Percentiles rank a stretch among this genome's conserved stretches.
Evolutionary conservation across 2,329 filamentous ascomycete species (phyloP).

Genomic region (Aspergillus pseudoglaucus): DNA sequence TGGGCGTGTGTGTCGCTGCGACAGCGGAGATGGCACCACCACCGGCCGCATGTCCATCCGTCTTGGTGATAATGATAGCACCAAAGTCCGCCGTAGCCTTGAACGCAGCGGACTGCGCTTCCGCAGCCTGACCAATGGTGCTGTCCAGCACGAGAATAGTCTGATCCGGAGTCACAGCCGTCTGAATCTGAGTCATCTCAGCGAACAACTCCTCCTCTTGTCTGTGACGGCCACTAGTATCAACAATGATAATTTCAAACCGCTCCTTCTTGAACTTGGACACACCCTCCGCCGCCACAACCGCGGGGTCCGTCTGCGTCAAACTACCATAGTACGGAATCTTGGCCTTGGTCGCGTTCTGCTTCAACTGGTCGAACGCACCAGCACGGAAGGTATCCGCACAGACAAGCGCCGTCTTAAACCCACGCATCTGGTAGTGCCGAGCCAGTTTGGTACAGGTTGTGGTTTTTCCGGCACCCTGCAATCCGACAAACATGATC

Average conservation of each 20-base stretch:
- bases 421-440: slow-evolving; percentile 89
- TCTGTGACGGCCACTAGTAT: slow-evolving; percentile 89
- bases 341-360: slow-evolving; percentile 98
- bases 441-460: slow-evolving; percentile 95
- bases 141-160: slow-evolving; percentile 98
- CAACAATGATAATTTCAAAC: slow-evolving; percentile 97
- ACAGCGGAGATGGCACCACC: slow-evolving; percentile 97
- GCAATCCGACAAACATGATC: slow-evolving; percentile 98
- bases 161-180: slow-evolving; percentile 83
- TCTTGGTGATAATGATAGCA: slow-evolving; percentile 98
- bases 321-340: slow-evolving; percentile 97
- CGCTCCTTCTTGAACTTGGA: slow-evolving; percentile 98
- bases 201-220: slow-evolving; percentile 93
- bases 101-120: slow-evolving; percentile 91
- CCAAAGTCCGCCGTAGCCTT: slow-evolving; percentile 96
- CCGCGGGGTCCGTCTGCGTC: slow-evolving; percentile 90
- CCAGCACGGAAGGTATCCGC: slow-evolving; percentile 97
- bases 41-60: slow-evolving; percentile 88
- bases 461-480: slow-evolving; percentile 96
- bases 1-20: slow-evolving; percentile 90
- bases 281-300: slow-evolving; percentile 90
- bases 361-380: slow-evolving; percentile 96
- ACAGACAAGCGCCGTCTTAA: slow-evolving; percentile 89
- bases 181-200: slow-evolving; percentile 96
- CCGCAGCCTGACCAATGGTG: slow-evolving; percentile 92